Evolutionary conservation across 2,329 filamentous ascomycete species (phyloP), one percentile per base, ranked within the genome.

Genomic region (Verruconis gallopava): DNA sequence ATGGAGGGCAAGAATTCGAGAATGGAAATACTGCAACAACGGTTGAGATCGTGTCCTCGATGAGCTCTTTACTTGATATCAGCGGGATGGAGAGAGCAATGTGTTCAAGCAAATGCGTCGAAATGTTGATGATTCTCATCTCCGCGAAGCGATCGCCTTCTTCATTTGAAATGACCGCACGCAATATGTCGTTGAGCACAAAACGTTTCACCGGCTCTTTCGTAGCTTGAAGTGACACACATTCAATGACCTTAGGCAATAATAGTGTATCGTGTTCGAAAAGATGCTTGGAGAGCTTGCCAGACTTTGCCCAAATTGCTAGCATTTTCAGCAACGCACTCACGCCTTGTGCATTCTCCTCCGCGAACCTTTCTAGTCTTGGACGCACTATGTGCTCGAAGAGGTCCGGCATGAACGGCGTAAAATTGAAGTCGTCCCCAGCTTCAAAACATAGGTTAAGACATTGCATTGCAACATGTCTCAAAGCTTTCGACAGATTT

Each of bases 121-220:
- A 71, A 11, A 73, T 57, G 39, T 75, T 68, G 44, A 73, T 71
- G 49, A 75, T 74, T 19, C 71, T 51, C 46, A 73, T 68, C 38
- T 72, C 75, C 49, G 68, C 72, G 44, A 78, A 54, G 6, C 62
- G 58, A 36, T 56, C 5, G 4, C 22, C 5, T 32, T 47, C 17
- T 17, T 34, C 50, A 46, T 61, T 48, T 13, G 20, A 66, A 22
- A 85, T 71, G 22, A 89, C 65, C 43, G 77, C 81, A 34, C 74
- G 72, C 35, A 98, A 59, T 33, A 96, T 79, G 9, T 77, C 64
- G 44, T 74, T 71, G 21, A 98, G 66, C 1, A 88, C 75, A 55
- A 85, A 93, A 1, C 82, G 63, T 54, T 88, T 91, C 43, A 98
- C 88, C 44, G 86, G 80, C 47, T 89, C 83, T 57, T 91, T 91